Evolutionary conservation across 805 yeast genomes (phyloP).

Genomic region (Saccharomycopsis olivae): DNA sequence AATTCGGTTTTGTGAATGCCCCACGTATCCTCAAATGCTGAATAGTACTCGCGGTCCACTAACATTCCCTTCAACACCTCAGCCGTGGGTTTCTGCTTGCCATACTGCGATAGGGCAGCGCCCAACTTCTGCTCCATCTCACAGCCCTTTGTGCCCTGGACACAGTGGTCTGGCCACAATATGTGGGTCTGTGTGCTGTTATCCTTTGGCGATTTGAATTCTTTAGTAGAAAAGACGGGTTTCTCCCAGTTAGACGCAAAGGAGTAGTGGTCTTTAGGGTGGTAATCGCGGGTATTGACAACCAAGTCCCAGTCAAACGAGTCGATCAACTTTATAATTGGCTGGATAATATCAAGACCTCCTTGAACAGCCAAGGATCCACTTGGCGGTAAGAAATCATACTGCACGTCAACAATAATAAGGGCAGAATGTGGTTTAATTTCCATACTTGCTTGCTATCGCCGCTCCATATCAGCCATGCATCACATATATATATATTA

Average conservation of each 20-base stretch:
- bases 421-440: constrained; percentile 36
- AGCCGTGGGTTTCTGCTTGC: constrained; percentile 25
- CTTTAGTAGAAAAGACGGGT: constrained; percentile 40
- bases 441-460: too few relatives aligned
- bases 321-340: constrained; percentile 38
- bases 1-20: constrained; percentile 59
- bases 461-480: too few relatives aligned
- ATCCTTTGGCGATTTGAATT: constrained; percentile 41
- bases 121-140: too few relatives aligned
- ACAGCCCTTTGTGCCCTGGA: constrained; percentile 62
- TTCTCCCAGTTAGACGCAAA: constrained; percentile 61
- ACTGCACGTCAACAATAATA: constrained; percentile 71
- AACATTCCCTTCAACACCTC: constrained; percentile 64
- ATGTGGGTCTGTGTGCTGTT: constrained; percentile 27
- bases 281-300: constrained; percentile 83
- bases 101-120: too few relatives aligned
- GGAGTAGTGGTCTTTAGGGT: constrained; percentile 66
- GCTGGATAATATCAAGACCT: constrained; percentile 50
- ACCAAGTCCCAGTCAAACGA: constrained; percentile 47
- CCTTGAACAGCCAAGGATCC: constrained; percentile 67
- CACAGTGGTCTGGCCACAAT: constrained; percentile 90
- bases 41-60: constrained; percentile 71
- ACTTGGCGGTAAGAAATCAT: constrained; percentile 71
- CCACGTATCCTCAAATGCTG: constrained; percentile 81
- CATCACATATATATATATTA: too few relatives aligned